phyloP scores from a whole-genome alignment of 78 protist species.

The Dictyostelium purpureum region DNA sequence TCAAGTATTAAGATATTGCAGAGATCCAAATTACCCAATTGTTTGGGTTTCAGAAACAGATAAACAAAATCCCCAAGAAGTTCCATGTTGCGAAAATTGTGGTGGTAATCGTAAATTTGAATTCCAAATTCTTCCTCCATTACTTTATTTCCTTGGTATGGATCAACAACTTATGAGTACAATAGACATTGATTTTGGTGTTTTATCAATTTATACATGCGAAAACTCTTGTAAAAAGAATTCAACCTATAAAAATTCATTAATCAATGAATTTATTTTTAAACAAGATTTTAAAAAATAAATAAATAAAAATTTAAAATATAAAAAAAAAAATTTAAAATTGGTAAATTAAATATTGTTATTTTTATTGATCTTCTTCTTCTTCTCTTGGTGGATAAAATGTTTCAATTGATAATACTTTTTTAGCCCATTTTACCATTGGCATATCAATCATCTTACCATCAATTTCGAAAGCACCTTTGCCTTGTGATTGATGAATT shows the following conservation, averaged over 20 bases:
- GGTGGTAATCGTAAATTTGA: conserved; percentile 9
- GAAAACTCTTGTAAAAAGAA: conserved; percentile 19
- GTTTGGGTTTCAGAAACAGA: conserved; percentile 59
- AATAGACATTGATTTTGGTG: conserved; percentile 56
- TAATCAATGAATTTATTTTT: conserved; percentile 38
- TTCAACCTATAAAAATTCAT: neutral
- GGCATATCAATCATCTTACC: conserved; percentile 86
- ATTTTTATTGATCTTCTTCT: neutral
- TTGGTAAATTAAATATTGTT: neutral
- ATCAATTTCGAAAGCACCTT: conserved; percentile 84
- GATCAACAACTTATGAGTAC: neutral
- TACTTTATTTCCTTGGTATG: conserved; percentile 26
- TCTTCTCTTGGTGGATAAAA: conserved; percentile 59
- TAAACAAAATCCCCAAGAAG: neutral
- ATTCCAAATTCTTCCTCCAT: conserved; percentile 48
- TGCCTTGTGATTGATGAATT: conserved; percentile 50
- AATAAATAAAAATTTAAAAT: neutral
- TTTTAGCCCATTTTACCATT: conserved; percentile 78
- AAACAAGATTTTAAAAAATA: conserved; percentile 74
- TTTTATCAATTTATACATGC: conserved; percentile 44
- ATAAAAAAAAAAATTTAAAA: too few species aligned
- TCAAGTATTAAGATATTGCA: conserved; percentile 44
- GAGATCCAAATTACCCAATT: conserved; percentile 31
- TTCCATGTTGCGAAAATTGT: conserved; percentile 32
- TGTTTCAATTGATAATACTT: conserved; percentile 44